These are phyloP conservation scores for Naganishia onofrii DNA, from an alignment of 768 basidiomycete genomes.

Conservation along the genomic window DNA sequence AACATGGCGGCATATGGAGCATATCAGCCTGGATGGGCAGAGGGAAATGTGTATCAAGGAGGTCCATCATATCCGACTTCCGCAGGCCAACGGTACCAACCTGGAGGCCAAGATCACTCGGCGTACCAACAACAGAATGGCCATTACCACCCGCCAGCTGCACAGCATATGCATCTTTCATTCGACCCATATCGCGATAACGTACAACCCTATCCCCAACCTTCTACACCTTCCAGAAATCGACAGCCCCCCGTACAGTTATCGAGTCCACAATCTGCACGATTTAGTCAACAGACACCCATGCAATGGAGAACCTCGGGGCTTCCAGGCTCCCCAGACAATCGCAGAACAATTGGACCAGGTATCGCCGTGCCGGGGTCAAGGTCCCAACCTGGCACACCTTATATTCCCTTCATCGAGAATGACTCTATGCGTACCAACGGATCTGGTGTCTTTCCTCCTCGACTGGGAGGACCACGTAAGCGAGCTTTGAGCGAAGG, in stretches of 20 bases:
- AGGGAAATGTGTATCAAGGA: background rate
- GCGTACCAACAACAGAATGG: background rate
- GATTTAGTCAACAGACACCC: background rate
- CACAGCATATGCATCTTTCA: background rate
- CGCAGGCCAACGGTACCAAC: background rate
- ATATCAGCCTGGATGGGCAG: background rate
- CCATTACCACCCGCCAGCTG: background rate
- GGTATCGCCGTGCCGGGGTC: conserved; percentile 23
- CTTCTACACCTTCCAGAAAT: background rate
- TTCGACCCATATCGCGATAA: background rate
- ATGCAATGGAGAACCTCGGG: conserved; percentile 13
- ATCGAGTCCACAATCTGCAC: conserved; percentile 6
- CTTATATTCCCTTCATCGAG: conserved; percentile 28
- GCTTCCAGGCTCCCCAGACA: background rate
- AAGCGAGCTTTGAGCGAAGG: conserved; percentile 45
- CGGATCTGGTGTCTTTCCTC: conserved; percentile 28
- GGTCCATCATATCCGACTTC: background rate
- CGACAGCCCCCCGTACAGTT: background rate
- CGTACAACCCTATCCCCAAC: background rate
- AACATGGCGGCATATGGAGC: background rate
- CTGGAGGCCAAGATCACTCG: background rate
- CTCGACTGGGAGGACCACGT: conserved; percentile 33
- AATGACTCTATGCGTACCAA: conserved; percentile 10
- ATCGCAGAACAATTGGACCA: conserved; percentile 14
- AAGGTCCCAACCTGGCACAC: conserved; percentile 10